Evolutionary conservation across 768 basidiomycete genomes (phyloP).

Genomic region (Collybiopsis luxurians): DNA sequence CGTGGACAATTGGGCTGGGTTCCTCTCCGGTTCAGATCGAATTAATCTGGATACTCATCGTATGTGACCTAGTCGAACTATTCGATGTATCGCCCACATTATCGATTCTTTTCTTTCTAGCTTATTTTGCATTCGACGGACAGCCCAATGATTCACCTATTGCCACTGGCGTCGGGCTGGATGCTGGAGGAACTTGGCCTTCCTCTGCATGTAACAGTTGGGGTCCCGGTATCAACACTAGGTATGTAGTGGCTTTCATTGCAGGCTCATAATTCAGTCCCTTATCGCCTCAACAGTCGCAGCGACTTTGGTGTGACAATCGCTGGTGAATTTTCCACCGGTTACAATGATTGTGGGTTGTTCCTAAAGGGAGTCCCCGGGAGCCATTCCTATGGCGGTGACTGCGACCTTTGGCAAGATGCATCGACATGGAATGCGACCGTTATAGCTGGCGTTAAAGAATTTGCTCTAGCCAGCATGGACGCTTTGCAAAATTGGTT

Average conservation of each 20-base stretch:
- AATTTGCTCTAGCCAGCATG: constrained; percentile 36
- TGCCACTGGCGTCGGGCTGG: constrained; percentile 25
- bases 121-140: constrained; percentile 44
- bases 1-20: constrained; percentile 38
- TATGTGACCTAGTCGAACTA: too few relatives aligned
- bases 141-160: constrained; percentile 30
- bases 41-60: constrained; percentile 50
- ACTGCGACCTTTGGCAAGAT: constrained; percentile 38
- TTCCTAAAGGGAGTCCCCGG: constrained; percentile 35
- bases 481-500: constrained; percentile 67
- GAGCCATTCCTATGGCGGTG: constrained; percentile 29
- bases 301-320: constrained; percentile 55
- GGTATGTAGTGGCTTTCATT: not conserved
- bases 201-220: constrained; percentile 47
- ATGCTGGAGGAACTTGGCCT: constrained; percentile 41
- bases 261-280: not conserved
- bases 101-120: not conserved
- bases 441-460: constrained; percentile 12
- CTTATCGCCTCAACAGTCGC: constrained; percentile 21
- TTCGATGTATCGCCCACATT: not conserved
- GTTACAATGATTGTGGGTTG: constrained; percentile 55
- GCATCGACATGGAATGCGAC: constrained; percentile 42
- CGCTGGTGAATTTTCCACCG: constrained; percentile 67
- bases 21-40: constrained; percentile 49
- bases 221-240: constrained; percentile 44